These are phyloP conservation scores for Apocynum venetum DNA, from an alignment of 257 asterid species.

Conservation along the genomic window DNA sequence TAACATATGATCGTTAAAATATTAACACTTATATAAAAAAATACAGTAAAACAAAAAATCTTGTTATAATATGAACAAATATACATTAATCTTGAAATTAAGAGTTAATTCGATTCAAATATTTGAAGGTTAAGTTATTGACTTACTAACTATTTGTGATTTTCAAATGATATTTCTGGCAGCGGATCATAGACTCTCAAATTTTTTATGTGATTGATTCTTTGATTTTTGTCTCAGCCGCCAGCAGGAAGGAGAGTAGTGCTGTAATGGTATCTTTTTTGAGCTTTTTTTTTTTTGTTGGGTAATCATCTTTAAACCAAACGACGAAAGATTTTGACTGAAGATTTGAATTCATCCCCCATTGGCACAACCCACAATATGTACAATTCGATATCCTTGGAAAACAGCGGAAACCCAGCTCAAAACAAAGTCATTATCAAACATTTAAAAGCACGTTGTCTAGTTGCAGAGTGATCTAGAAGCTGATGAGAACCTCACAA, in stretches of 20 bases:
- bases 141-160: too few relatives aligned
- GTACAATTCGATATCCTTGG: background rate
- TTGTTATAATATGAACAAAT: too few relatives aligned
- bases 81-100: too few relatives aligned
- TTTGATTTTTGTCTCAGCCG: background rate
- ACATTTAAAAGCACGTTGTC: constrained; percentile 2
- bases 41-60: too few relatives aligned
- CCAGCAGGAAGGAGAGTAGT: background rate
- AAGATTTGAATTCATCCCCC: constrained; percentile 5
- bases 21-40: too few relatives aligned
- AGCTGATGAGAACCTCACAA: constrained; percentile 5
- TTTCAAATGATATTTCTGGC: too few relatives aligned
- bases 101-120: too few relatives aligned
- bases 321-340: background rate
- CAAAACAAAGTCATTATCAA: background rate
- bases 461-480: background rate
- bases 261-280: background rate
- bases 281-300: background rate
- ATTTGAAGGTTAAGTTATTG: too few relatives aligned
- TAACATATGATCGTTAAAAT: too few relatives aligned
- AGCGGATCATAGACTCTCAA: too few relatives aligned
- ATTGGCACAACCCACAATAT: background rate
- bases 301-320: background rate
- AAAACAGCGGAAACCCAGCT: background rate
- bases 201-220: background rate